Conservation (phyloP, 2,329 filamentous ascomycete species). For the Coniosporium tulheliwenetii region DNA sequence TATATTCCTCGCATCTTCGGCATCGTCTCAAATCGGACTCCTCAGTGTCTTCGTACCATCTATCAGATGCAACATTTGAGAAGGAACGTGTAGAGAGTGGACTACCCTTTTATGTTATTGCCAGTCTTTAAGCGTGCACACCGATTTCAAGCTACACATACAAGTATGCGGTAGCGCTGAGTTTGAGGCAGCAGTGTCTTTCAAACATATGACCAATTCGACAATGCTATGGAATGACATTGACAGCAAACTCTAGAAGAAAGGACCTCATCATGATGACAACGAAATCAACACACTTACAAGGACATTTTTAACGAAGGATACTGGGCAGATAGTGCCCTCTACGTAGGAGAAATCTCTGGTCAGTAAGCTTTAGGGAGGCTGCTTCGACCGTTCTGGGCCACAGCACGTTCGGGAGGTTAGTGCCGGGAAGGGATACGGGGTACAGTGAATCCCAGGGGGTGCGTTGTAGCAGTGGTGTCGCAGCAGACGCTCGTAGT, state of each 20-base stretch:
- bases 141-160: no score
- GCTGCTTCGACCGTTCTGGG: neutral
- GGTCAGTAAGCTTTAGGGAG: neutral
- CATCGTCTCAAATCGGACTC: no score
- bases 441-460: neutral
- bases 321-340: constrained; percentile 70
- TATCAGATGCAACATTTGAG: no score
- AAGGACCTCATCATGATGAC: constrained; percentile 4
- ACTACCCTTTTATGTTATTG: no score
- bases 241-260: constrained; percentile 7
- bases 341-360: constrained; percentile 30
- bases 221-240: constrained; percentile 2
- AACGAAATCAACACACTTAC: constrained; percentile 36
- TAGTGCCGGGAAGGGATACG: neutral
- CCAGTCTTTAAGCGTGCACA: no score
- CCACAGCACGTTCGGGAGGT: neutral
- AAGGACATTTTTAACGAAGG: constrained; percentile 69
- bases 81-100: no score
- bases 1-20: no score
- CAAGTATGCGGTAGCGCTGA: neutral
- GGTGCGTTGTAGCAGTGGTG: neutral
- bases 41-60: no score
- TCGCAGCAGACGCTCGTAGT: neutral
- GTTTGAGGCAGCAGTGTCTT: neutral
- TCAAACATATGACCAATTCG: neutral